Evolutionary conservation across 169 alveolate genomes (phyloP).

Genomic region (Plasmodium gonderi): DNA sequence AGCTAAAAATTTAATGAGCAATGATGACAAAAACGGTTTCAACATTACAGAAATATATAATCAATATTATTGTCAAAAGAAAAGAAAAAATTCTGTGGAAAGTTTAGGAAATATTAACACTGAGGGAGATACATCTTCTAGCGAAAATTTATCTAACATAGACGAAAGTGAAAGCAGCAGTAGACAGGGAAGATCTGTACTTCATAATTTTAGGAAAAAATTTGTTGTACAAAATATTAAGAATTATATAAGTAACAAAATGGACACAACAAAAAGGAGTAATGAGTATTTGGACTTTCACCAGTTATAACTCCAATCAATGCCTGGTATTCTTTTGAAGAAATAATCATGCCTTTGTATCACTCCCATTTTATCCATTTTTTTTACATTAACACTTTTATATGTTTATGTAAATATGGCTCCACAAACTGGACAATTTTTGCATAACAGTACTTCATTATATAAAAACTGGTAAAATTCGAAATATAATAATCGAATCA

Average conservation of each 20-base stretch:
- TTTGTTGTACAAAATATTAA: conserved; percentile 56
- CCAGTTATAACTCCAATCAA: too few species aligned
- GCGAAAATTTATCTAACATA: not conserved
- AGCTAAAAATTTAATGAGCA: conserved; percentile 58
- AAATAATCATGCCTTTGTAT: too few species aligned
- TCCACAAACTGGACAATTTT: too few species aligned
- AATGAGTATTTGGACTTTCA: not conserved
- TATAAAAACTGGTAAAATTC: too few species aligned
- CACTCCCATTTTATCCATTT: too few species aligned
- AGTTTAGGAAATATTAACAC: conserved; percentile 12
- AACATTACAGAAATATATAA: conserved; percentile 50
- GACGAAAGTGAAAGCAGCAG: conserved; percentile 9
- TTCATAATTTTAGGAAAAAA: conserved; percentile 27
- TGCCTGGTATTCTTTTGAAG: too few species aligned
- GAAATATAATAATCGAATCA: too few species aligned
- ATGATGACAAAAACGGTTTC: conserved; percentile 26
- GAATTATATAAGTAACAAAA: conserved; percentile 66
- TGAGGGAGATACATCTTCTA: not conserved
- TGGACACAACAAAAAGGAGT: conserved; percentile 6
- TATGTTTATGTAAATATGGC: too few species aligned
- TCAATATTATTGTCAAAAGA: conserved; percentile 37
- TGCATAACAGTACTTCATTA: too few species aligned
- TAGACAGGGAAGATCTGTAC: not conserved
- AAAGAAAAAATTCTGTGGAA: conserved; percentile 28
- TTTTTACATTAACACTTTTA: too few species aligned